These are phyloP conservation scores for Boletus vinaceobasis DNA, from an alignment of 768 basidiomycete genomes.

Conservation along the genomic window DNA sequence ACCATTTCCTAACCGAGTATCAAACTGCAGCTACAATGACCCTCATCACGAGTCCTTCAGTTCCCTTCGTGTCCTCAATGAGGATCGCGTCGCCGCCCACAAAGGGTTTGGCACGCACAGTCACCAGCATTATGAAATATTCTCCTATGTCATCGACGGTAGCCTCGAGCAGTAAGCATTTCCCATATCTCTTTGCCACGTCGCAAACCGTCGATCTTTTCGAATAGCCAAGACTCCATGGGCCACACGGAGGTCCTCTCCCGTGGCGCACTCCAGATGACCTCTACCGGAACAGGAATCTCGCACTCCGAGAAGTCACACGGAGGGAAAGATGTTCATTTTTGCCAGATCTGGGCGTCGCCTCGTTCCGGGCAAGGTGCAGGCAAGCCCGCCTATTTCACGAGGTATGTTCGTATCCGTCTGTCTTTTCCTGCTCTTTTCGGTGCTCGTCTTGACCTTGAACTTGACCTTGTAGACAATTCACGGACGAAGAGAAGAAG, in stretches of 20 bases:
- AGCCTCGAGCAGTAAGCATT: conserved; percentile 72
- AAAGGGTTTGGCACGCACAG: conserved; percentile 86
- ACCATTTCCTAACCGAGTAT: conserved; percentile 13
- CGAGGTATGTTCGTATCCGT: conserved; percentile 41
- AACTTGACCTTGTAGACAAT: conserved; percentile 43
- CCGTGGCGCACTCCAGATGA: conserved; percentile 88
- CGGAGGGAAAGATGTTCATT: conserved; percentile 48
- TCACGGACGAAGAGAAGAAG: conserved; percentile 77
- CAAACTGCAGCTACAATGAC: conserved; percentile 54
- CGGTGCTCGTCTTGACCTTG: too few species aligned
- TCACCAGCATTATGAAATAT: conserved; percentile 88
- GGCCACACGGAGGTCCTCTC: conserved; percentile 86
- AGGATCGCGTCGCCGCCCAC: conserved; percentile 73
- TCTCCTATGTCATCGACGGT: conserved; percentile 79
- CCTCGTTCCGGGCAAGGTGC: conserved; percentile 36
- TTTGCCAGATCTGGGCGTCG: conserved; percentile 69
- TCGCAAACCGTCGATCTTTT: background rate
- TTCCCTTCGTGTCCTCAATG: conserved; percentile 84
- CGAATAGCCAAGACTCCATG: conserved; percentile 80
- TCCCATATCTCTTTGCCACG: background rate
- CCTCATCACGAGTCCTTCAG: conserved; percentile 59
- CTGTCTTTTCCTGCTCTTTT: background rate
- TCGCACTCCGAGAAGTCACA: conserved; percentile 70
- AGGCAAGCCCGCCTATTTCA: conserved; percentile 73
- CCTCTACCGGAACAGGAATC: conserved; percentile 90